Conservation (phyloP, 108 stramenopile species). For the Fistulifera solaris region DNA sequence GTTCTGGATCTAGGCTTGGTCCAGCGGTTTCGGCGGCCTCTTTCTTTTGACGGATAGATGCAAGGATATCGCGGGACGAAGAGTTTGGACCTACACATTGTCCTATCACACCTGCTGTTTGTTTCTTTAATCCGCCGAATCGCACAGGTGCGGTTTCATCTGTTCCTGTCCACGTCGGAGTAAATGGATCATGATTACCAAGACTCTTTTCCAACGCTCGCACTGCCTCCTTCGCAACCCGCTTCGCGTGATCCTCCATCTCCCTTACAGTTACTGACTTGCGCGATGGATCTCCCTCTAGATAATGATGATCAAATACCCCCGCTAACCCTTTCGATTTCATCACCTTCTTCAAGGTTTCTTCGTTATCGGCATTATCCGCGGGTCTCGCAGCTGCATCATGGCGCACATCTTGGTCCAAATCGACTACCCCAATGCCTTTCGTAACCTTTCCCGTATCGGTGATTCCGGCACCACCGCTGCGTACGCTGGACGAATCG, state of each 20-base stretch:
- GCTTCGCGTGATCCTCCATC: conserved; percentile 72
- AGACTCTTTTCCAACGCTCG: conserved; percentile 44
- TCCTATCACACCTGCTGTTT: conserved; percentile 1
- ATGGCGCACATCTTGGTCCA: conserved; percentile 18
- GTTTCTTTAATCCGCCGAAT: conserved; percentile 15
- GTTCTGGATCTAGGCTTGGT: background rate
- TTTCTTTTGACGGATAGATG: conserved; percentile 42
- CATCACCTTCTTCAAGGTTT: conserved; percentile 55
- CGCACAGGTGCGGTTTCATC: conserved; percentile 17
- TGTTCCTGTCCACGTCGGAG: conserved; percentile 60
- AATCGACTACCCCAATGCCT: conserved; percentile 52
- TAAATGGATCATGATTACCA: conserved; percentile 21
- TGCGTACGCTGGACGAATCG: conserved; percentile 38
- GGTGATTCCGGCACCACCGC: conserved; percentile 41
- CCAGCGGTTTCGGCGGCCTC: conserved; percentile 28
- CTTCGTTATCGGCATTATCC: conserved; percentile 23
- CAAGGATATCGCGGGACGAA: conserved; percentile 38
- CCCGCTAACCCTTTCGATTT: conserved; percentile 72
- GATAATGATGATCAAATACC: conserved; percentile 50
- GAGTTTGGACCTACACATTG: background rate
- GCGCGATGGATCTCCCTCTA: conserved; percentile 28
- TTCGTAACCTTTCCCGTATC: conserved; percentile 56
- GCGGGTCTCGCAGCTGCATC: conserved; percentile 2
- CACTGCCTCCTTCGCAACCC: conserved; percentile 52
- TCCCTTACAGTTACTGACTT: conserved; percentile 41